Evolutionary conservation across 768 basidiomycete species (phyloP).

Genomic region (Roridomyces roridus): DNA sequence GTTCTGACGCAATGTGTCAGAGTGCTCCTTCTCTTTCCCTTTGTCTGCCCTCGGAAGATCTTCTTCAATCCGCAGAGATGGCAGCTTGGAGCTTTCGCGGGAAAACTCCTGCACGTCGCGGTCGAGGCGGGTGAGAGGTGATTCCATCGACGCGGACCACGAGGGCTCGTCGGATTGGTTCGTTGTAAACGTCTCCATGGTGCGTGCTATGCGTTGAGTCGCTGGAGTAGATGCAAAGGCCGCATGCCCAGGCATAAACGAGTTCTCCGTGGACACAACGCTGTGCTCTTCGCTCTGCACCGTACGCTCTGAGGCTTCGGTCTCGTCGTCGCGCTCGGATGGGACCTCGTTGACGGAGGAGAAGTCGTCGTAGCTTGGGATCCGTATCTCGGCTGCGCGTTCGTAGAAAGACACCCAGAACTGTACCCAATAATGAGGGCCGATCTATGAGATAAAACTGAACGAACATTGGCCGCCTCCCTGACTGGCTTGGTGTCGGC

Average conservation of each 20-base stretch:
- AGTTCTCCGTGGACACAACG: constrained; percentile 64
- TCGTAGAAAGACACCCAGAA: constrained; percentile 99
- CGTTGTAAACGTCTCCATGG: constrained; percentile 44
- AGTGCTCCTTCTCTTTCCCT: constrained; percentile 53
- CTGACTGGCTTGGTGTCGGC: constrained; percentile 86
- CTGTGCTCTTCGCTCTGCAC: constrained; percentile 44
- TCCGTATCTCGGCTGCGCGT: constrained; percentile 86
- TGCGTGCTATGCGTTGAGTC: constrained; percentile 44
- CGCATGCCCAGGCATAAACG: constrained; percentile 76
- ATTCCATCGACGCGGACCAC: constrained; percentile 79
- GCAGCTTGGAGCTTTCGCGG: constrained; percentile 35
- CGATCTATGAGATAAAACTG: neutral
- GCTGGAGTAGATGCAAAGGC: constrained; percentile 85
- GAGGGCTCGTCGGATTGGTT: constrained; percentile 57
- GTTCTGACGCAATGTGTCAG: constrained; percentile 51
- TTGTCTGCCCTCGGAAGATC: constrained; percentile 42
- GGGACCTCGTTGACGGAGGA: constrained; percentile 60
- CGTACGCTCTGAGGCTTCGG: constrained; percentile 30
- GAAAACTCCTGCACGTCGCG: constrained; percentile 65
- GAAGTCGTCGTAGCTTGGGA: constrained; percentile 75
- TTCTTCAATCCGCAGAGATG: constrained; percentile 24
- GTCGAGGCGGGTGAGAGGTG: constrained; percentile 72
- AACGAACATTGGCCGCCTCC: constrained; percentile 85
- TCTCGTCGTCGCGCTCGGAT: constrained; percentile 45
- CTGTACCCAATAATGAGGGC: constrained; percentile 45